A percentile compares a stretch with the other conserved stretches of the same genome.
These are phyloP conservation scores for Metschnikowia amazonensis DNA, from an alignment of 805 yeast genomes.

Conservation along the genomic window DNA sequence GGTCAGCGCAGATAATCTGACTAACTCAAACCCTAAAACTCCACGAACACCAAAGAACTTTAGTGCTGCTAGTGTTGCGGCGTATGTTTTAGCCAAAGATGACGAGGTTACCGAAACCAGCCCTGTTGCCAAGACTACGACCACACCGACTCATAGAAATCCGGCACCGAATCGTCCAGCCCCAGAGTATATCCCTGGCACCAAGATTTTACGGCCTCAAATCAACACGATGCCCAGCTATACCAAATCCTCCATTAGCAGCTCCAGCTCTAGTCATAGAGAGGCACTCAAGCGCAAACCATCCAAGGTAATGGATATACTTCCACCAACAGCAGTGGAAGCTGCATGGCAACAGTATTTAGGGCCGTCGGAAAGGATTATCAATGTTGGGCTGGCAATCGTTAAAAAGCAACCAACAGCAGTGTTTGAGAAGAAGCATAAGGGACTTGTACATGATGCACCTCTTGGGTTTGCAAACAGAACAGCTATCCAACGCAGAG, in stretches of 20 bases:
- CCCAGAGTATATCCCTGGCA: conserved; percentile 56
- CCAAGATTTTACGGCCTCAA: conserved; percentile 53
- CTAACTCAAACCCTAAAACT: neutral
- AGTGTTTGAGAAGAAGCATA: conserved; percentile 51
- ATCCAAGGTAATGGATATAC: conserved; percentile 33
- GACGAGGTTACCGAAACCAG: conserved; percentile 3
- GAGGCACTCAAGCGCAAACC: conserved; percentile 18
- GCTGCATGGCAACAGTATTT: conserved; percentile 56
- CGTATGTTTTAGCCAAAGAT: conserved; percentile 34
- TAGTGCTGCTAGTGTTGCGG: conserved; percentile 40
- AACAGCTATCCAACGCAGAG: conserved; percentile 16
- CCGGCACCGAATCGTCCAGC: conserved; percentile 7
- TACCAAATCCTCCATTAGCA: conserved; percentile 15
- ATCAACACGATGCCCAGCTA: conserved; percentile 35
- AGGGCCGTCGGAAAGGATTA: conserved; percentile 57
- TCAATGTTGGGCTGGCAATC: conserved; percentile 21
- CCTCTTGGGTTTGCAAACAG: conserved; percentile 44
- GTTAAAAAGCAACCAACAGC: conserved; percentile 45
- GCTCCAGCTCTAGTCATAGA: conserved; percentile 13
- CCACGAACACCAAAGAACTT: conserved; percentile 13
- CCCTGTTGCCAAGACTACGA: conserved; percentile 10
- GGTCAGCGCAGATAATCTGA: neutral
- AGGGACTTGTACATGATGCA: conserved; percentile 55
- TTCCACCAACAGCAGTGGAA: conserved; percentile 52
- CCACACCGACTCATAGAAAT: conserved; percentile 22